These are phyloP conservation scores for Macaranga tanarius DNA, from an alignment of 441 rosid species.

Conservation along the genomic window DNA sequence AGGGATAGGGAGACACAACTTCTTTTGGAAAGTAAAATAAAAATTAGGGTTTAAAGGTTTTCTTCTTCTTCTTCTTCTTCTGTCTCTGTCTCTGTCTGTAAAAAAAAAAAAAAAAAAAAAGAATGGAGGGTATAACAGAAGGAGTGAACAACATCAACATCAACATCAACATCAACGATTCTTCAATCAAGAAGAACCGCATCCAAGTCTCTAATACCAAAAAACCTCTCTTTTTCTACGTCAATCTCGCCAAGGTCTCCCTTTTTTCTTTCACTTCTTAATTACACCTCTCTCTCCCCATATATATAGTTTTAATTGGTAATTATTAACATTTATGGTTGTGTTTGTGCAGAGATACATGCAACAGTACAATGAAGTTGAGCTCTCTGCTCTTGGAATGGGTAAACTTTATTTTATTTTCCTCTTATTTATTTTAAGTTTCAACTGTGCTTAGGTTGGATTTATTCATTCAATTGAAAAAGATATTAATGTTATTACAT, in stretches of 20 bases:
- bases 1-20: no score
- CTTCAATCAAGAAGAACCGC: slow-evolving; percentile 60
- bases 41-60: no score
- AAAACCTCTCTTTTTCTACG: slow-evolving; percentile 86
- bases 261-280: background rate
- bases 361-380: slow-evolving; percentile 89
- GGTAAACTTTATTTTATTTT: slow-evolving; percentile 39
- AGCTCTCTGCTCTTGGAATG: slow-evolving; percentile 94
- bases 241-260: slow-evolving; percentile 79
- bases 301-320: background rate
- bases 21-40: no score
- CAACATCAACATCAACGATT: slow-evolving; percentile 33
- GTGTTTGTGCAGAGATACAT: slow-evolving; percentile 68
- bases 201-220: slow-evolving; percentile 93
- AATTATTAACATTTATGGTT: background rate
- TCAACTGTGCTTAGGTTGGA: no score
- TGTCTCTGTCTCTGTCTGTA: no score
- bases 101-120: no score
- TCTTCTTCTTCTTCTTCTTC: no score
- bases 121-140: slow-evolving; percentile 71
- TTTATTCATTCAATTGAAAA: no score
- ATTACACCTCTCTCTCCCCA: background rate
- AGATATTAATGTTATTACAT: background rate
- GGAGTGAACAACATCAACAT: slow-evolving; percentile 56
- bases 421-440: no score